Evolutionary conservation across 139 green algal genomes (phyloP), one percentile per base, ranked within the genome.

Genomic region (Coelastrella sp.): DNA sequence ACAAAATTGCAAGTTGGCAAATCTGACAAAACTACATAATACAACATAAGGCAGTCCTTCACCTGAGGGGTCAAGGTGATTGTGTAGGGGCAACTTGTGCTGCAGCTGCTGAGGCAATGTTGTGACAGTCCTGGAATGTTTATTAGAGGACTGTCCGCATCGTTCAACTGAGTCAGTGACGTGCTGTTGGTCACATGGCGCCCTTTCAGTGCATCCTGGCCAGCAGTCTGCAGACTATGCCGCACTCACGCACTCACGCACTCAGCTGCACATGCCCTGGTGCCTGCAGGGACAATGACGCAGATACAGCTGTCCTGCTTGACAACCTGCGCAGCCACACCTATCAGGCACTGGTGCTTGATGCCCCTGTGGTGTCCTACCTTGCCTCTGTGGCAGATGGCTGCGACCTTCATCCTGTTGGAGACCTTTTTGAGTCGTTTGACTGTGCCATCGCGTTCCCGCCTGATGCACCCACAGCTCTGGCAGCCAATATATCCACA

Each of bases 301-400:
- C 7, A 8, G 85, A 90, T 27, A 78, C 73, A 19, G 60, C 20
- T 10, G 25, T 24, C 27, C 63, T 90, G 57, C 8, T 90, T 4
- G 24, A 61, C 8, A 85, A 84, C 17, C 74, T 90, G 17, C 74
- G 85, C n/a, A 79, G 4, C n/a, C 25, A 49, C 73, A 78, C 22
- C 0, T 84, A 68, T 72, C 60, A 90, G 11, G 85, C 85, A 0
- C 85, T 90, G n/a, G 24, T 90, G 11, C 74, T 90, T 8, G 85
- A 90, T 58, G 35, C 85, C 12, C 85, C 85, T 19, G 85, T 90
- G 85, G 74, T 90, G 56, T 20, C 72, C 14, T 84, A 84, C 74
- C 58, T 90, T 58, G 85, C 75, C 15, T 74, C 85, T 85, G 74
- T 81, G 70, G 70, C 70, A n/a, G 19, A 78, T 19, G 14, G 25